phyloP scores from a whole-genome alignment of 495 filamentous ascomycete genomes.

The Neurospora tetraspora region DNA sequence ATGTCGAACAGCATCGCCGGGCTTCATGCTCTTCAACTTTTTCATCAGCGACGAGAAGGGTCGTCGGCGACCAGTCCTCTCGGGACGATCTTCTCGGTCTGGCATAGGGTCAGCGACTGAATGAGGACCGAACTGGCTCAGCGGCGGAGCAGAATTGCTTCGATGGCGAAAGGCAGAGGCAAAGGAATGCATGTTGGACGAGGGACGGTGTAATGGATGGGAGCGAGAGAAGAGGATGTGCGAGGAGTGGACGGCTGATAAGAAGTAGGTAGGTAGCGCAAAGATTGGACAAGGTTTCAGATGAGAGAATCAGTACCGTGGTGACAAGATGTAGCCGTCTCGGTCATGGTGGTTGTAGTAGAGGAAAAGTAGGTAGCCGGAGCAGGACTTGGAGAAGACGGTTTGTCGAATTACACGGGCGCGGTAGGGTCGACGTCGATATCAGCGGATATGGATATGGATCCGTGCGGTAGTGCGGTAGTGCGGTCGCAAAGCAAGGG shows the following conservation, averaged over 20 bases:
- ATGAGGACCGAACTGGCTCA: conserved; percentile 6
- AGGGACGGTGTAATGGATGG: background rate
- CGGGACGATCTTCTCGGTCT: conserved; percentile 33
- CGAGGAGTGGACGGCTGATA: conserved; percentile 5
- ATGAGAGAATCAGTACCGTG: conserved; percentile 43
- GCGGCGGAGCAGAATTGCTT: conserved; percentile 8
- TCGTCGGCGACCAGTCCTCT: conserved; percentile 47
- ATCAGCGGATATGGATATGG: background rate
- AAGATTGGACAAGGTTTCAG: background rate
- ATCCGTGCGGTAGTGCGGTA: background rate
- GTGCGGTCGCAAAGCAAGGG: background rate
- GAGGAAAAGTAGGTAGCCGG: background rate
- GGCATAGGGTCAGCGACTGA: conserved; percentile 15
- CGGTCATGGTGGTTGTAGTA: conserved; percentile 55
- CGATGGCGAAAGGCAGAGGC: conserved; percentile 9
- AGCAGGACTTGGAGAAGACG: background rate
- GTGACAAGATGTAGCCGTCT: conserved; percentile 46
- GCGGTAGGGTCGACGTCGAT: background rate
- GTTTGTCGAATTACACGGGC: background rate
- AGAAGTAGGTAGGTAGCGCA: conserved; percentile 1
- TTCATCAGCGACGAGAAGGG: conserved; percentile 94
- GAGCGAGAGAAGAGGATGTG: background rate
- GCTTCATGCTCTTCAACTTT: conserved; percentile 79
- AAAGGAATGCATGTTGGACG: conserved; percentile 7
- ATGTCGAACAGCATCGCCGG: conserved; percentile 27